phyloP scores from a whole-genome alignment of 306 rosid genomes.

The Elaeagnus macrophylla region DNA sequence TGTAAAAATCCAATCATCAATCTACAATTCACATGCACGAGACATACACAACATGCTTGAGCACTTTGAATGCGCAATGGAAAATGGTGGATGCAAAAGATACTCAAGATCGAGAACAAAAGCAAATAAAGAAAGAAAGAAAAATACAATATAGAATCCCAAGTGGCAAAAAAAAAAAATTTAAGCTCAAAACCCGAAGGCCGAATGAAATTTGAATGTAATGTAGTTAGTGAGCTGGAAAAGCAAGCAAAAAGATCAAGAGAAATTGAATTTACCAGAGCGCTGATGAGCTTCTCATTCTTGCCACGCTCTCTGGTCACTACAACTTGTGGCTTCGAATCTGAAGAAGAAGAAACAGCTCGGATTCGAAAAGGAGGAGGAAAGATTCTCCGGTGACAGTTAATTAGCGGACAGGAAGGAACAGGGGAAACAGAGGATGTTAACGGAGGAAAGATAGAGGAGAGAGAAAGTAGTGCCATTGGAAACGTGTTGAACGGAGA shows the following conservation, averaged over 20 bases:
- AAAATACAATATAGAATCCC: slow-evolving; percentile 4
- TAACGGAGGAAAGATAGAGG: slow-evolving; percentile 22
- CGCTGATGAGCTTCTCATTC: slow-evolving; percentile 74
- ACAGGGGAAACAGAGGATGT: neutral
- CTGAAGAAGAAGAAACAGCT: slow-evolving; percentile 30
- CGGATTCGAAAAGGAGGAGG: slow-evolving; percentile 22
- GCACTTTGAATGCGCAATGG: neutral
- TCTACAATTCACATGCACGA: slow-evolving; percentile 1
- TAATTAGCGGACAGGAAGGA: slow-evolving; percentile 29
- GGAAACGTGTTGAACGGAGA: slow-evolving; percentile 57
- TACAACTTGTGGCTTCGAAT: slow-evolving; percentile 48
- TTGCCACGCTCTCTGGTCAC: slow-evolving; percentile 98
- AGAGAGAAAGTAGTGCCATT: slow-evolving; percentile 47
- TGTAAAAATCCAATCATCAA: slow-evolving; percentile 12
- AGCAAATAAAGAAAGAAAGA: slow-evolving; percentile 13
- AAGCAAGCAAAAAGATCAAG: neutral
- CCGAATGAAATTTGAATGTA: neutral
- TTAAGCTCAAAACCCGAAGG: neutral
- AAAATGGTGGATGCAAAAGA: neutral
- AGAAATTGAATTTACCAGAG: slow-evolving; percentile 44
- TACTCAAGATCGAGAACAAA: neutral
- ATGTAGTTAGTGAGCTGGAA: slow-evolving; percentile 1
- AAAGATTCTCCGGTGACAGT: slow-evolving; percentile 50
- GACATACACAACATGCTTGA: neutral
- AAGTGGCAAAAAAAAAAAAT: neutral